These are phyloP conservation scores for Monosporascus sp. DNA, from an alignment of 2,329 filamentous ascomycete genomes.

Conservation along the genomic window DNA sequence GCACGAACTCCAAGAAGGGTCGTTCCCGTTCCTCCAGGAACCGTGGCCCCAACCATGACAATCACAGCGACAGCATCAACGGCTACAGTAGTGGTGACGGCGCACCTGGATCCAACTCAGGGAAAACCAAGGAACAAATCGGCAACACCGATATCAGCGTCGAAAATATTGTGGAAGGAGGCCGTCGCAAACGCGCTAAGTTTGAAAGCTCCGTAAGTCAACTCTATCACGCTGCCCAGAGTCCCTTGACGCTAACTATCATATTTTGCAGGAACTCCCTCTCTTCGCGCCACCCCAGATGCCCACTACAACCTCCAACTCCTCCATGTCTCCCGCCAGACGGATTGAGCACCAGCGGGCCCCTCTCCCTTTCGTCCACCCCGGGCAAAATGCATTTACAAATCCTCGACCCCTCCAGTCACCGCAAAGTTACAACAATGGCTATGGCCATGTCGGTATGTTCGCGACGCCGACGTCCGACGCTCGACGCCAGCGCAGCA, in stretches of 20 bases:
- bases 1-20: constrained; percentile 58
- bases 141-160: constrained; percentile 96
- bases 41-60: constrained; percentile 56
- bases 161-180: constrained; percentile 96
- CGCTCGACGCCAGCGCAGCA: constrained; percentile 62
- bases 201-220: constrained; percentile 91
- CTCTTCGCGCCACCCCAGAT: constrained; percentile 93
- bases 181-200: constrained; percentile 89
- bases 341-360: constrained; percentile 69
- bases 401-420: constrained; percentile 77
- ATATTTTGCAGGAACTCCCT: constrained; percentile 71
- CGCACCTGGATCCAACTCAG: constrained; percentile 69
- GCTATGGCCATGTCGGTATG: constrained; percentile 48
- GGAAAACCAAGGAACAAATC: constrained; percentile 77
- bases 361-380: constrained; percentile 69
- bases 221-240: constrained; percentile 2
- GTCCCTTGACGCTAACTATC: constrained; percentile 27
- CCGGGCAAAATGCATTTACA: constrained; percentile 73
- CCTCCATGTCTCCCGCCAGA: constrained; percentile 90
- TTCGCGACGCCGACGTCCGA: constrained; percentile 61
- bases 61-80: constrained; percentile 59
- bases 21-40: constrained; percentile 68
- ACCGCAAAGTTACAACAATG: constrained; percentile 67
- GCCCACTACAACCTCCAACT: constrained; percentile 90
- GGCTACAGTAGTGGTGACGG: constrained; percentile 87